Evolutionary conservation across 768 basidiomycete genomes (phyloP), one percentile per base, ranked within the genome.

Genomic region (Pisolithus orientalis): DNA sequence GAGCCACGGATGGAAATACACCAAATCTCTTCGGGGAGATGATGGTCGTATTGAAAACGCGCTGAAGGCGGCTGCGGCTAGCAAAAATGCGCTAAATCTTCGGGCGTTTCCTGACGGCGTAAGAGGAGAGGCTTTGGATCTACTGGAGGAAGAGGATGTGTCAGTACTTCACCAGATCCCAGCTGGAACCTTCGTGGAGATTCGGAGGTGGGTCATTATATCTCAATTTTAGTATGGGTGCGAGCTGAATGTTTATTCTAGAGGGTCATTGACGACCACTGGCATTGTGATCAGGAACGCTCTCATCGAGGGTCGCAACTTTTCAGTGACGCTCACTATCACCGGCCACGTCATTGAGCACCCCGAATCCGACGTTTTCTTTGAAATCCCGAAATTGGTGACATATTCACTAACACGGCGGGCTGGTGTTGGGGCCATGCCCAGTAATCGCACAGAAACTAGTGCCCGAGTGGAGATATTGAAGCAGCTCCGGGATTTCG

Each of bases 381-480:
- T 84, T 62, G 59, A 72, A 25, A 69, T 87, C n/a, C 85, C 85
- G 0, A 65, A 69, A n/a, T 74, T 85, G 59, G 68, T 80, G 25
- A 62, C 78, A 13, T 47, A 54, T 39, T 72, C 79, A 53, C 69
- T 82, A 7, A 70, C 75, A 0, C 56, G 57, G 34, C 73, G 80
- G 31, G 85, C 83, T 59, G 82, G 84, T 1, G 39, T 40, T 1
- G 52, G 59, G 1, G 57, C 57, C 0, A 50, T 62, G 24, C 64
- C 77, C 0, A 40, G 47, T 7, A 70, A 63, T 28, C 59, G 61
- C 14, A 56, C 58, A 5, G 68, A 85, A 53, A 65, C 77, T 45
- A 68, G 71, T 27, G 89, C 90, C 3, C 77, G 92, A 2, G 74
- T 89, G 4, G 74, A 80, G 49, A 76, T 85, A 17, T 73, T 90